Evolutionary conservation across 352 stramenopile species (phyloP).

Genomic region (Blastocystis hominis): DNA sequence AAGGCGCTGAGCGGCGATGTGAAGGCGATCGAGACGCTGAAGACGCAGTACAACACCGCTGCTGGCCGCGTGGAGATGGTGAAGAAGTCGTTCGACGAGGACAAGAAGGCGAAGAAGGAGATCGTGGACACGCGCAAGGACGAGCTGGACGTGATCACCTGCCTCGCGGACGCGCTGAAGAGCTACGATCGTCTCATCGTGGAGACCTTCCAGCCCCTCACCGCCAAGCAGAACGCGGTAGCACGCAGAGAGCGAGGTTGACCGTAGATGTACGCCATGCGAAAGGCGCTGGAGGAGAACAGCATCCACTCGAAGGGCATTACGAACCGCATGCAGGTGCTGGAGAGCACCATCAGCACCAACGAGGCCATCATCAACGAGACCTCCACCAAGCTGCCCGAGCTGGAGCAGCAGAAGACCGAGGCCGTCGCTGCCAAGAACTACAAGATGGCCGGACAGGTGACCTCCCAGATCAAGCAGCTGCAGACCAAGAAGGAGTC

Average conservation of each 20-base stretch:
- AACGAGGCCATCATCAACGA: not conserved
- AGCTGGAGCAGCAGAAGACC: slow-evolving; percentile 48
- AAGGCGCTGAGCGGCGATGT: slow-evolving; percentile 35
- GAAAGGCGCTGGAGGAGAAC: not conserved
- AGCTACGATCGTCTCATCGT: slow-evolving; percentile 9
- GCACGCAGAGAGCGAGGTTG: not conserved
- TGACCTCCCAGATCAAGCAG: slow-evolving; percentile 54
- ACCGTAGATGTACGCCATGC: not conserved
- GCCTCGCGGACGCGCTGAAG: slow-evolving; percentile 2
- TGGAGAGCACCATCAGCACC: slow-evolving; percentile 10
- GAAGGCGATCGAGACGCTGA: slow-evolving; percentile 46
- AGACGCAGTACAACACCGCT: not conserved
- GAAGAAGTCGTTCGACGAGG: slow-evolving; percentile 46
- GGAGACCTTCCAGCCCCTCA: not conserved
- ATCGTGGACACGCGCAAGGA: slow-evolving; percentile 47
- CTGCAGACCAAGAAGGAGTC: slow-evolving; percentile 22
- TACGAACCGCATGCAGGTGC: slow-evolving; percentile 5
- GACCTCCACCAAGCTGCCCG: not conserved
- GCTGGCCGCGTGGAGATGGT: slow-evolving; percentile 31
- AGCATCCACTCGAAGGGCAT: slow-evolving; percentile 37
- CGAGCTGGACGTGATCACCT: slow-evolving; percentile 45
- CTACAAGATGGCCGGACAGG: slow-evolving; percentile 49
- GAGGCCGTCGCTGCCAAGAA: slow-evolving; percentile 14
- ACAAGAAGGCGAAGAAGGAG: slow-evolving; percentile 47
- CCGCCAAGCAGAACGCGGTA: not conserved